phyloP scores from a whole-genome alignment of 2,329 filamentous ascomycete genomes.

The Fusarium pseudonygamai region DNA sequence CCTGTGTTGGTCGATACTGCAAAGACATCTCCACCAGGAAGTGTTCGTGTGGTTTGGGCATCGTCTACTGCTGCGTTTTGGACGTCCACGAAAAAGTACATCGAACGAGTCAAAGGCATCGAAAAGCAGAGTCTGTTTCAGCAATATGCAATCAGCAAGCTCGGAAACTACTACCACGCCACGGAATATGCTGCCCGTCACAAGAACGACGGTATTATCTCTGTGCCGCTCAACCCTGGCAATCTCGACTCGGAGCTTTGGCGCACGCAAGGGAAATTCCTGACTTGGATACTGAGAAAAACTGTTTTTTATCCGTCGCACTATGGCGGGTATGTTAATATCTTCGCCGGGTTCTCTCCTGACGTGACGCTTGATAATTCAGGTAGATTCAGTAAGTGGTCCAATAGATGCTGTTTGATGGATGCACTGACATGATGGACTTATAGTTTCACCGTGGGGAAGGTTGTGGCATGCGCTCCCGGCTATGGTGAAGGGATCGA shows the following conservation, averaged over 20 bases:
- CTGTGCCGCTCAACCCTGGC: slow-evolving; percentile 51
- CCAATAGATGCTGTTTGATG: accelerated
- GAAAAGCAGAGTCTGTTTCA: slow-evolving; percentile 7
- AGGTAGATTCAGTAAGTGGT: slow-evolving; percentile 27
- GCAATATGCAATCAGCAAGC: slow-evolving; percentile 46
- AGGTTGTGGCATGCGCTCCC: slow-evolving; percentile 44
- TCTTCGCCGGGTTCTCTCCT: slow-evolving; percentile 57
- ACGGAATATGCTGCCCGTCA: slow-evolving; percentile 45
- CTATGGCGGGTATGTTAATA: slow-evolving; percentile 58
- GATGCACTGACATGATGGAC: neutral
- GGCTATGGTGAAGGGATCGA: slow-evolving; percentile 43
- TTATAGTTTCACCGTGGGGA: slow-evolving; percentile 51
- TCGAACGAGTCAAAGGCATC: slow-evolving; percentile 36
- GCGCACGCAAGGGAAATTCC: slow-evolving; percentile 39
- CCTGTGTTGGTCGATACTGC: slow-evolving; percentile 48
- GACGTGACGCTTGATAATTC: slow-evolving; percentile 50
- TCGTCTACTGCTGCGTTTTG: slow-evolving; percentile 39
- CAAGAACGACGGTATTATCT: slow-evolving; percentile 44
- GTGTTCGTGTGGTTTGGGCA: slow-evolving; percentile 48
- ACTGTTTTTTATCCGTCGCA: slow-evolving; percentile 42
- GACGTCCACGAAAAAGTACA: slow-evolving; percentile 18
- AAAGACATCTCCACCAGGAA: slow-evolving; percentile 36
- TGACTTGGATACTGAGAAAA: slow-evolving; percentile 26
- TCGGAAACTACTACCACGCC: slow-evolving; percentile 46
- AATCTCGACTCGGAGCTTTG: slow-evolving; percentile 52